phyloP scores from a whole-genome alignment of 1,284 basidiomycete species.

The Pholiota adiposa region DNA sequence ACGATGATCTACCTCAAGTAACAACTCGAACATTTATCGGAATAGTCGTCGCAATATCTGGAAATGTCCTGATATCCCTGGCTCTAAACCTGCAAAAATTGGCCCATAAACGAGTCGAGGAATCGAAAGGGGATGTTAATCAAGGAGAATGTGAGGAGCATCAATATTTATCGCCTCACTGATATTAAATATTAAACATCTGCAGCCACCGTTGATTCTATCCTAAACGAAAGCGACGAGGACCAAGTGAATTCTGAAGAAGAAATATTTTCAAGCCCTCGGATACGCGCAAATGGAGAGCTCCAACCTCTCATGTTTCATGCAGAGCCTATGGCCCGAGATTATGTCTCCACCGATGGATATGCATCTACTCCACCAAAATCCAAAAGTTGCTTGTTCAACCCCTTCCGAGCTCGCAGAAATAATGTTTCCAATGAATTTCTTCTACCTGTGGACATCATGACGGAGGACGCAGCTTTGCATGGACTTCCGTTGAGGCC shows the following conservation, averaged over 20 bases:
- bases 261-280: slow-evolving; percentile 12
- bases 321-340: slow-evolving; percentile 24
- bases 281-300: slow-evolving; percentile 23
- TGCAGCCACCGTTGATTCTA: slow-evolving; percentile 20
- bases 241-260: slow-evolving; percentile 18
- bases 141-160: slow-evolving; percentile 16
- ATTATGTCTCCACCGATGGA: slow-evolving; percentile 26
- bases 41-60: slow-evolving; percentile 82
- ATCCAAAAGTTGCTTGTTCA: slow-evolving; percentile 21
- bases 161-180: neutral
- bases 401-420: slow-evolving; percentile 17
- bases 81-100: slow-evolving; percentile 93
- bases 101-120: slow-evolving; percentile 79
- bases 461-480: slow-evolving; percentile 37
- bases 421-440: slow-evolving; percentile 13
- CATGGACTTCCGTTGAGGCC: slow-evolving; percentile 25
- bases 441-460: slow-evolving; percentile 35
- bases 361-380: slow-evolving; percentile 6
- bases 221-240: slow-evolving; percentile 36
- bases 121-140: slow-evolving; percentile 27
- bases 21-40: slow-evolving; percentile 72
- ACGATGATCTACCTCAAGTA: slow-evolving; percentile 57
- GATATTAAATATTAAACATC: neutral
- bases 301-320: slow-evolving; percentile 32
- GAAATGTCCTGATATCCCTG: slow-evolving; percentile 89